phyloP scores from a whole-genome alignment of 768 basidiomycete species.

The Lentinus tigrinus region DNA sequence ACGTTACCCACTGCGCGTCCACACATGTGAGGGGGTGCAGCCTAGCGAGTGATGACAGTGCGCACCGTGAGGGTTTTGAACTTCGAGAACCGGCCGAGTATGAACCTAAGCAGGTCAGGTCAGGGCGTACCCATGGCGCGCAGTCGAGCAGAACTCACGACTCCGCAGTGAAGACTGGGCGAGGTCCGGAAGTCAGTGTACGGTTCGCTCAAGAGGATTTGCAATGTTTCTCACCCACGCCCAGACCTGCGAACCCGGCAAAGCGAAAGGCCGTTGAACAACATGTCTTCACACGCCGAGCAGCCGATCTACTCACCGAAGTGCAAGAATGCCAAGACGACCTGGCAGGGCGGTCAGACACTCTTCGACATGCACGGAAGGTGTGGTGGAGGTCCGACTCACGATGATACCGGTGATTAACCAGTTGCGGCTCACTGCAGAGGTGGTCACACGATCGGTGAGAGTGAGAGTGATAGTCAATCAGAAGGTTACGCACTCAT shows the following conservation, averaged over 20 bases:
- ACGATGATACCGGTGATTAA: constrained; percentile 44
- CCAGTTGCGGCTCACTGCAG: constrained; percentile 44
- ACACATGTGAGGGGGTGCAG: constrained; percentile 1
- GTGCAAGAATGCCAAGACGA: constrained; percentile 40
- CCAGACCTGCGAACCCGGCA: constrained; percentile 12
- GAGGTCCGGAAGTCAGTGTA: not conserved
- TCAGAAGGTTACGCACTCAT: constrained; percentile 34
- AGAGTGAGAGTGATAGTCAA: not conserved
- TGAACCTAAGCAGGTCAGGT: constrained; percentile 18
- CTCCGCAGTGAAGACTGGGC: constrained; percentile 45
- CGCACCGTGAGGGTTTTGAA: constrained; percentile 33
- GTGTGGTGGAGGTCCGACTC: constrained; percentile 14
- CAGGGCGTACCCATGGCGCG: not conserved
- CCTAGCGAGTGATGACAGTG: constrained; percentile 19
- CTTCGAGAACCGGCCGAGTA: constrained; percentile 34
- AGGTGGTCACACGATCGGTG: not conserved
- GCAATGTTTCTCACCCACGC: constrained; percentile 19
- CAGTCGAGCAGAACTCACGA: constrained; percentile 31
- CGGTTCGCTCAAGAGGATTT: not conserved
- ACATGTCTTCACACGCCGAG: not conserved
- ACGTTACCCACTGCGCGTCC: constrained; percentile 45
- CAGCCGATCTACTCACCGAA: constrained; percentile 35
- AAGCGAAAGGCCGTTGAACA: not conserved
- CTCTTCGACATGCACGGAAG: not conserved
- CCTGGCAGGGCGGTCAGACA: constrained; percentile 24